A percentile compares a stretch with the other conserved stretches of the same genome.
These are phyloP conservation scores for Pichia eremophila DNA, from an alignment of 805 yeast genomes.

Conservation along the genomic window DNA sequence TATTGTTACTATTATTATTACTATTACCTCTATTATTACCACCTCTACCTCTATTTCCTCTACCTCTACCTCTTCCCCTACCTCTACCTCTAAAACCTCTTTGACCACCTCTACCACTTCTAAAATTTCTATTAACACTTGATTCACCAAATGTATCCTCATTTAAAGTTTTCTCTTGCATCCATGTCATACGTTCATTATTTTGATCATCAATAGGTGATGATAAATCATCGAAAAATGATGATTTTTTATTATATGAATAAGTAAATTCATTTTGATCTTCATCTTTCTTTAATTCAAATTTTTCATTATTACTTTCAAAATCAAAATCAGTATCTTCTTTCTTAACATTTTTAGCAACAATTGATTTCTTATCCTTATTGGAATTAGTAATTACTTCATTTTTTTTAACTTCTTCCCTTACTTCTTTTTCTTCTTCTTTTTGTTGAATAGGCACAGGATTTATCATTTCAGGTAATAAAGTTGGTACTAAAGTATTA, in stretches of 20 bases:
- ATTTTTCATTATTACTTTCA: constrained; percentile 62
- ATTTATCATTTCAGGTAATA: constrained; percentile 25
- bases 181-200: constrained; percentile 47
- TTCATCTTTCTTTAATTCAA: constrained; percentile 32
- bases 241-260: constrained; percentile 66
- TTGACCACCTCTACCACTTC: constrained; percentile 26
- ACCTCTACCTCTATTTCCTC: constrained; percentile 15
- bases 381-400: too few relatives aligned
- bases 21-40: constrained; percentile 11
- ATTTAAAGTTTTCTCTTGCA: constrained; percentile 63
- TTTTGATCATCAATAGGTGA: constrained; percentile 46
- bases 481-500: constrained; percentile 52
- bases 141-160: constrained; percentile 79
- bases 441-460: constrained; percentile 1
- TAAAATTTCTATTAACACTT: constrained; percentile 11
- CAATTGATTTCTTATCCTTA: background rate
- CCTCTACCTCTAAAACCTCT: constrained; percentile 46
- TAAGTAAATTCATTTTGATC: constrained; percentile 17
- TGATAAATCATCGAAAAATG: constrained; percentile 84
- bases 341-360: background rate
- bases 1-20: background rate
- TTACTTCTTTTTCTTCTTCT: background rate
- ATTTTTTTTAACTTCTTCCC: background rate
- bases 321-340: constrained; percentile 58
- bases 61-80: constrained; percentile 26